Percentiles rank a stretch among this genome's conserved stretches.
Conservation (phyloP, 129 eudicot genomes). For the Erigeron canadensis region DNA sequence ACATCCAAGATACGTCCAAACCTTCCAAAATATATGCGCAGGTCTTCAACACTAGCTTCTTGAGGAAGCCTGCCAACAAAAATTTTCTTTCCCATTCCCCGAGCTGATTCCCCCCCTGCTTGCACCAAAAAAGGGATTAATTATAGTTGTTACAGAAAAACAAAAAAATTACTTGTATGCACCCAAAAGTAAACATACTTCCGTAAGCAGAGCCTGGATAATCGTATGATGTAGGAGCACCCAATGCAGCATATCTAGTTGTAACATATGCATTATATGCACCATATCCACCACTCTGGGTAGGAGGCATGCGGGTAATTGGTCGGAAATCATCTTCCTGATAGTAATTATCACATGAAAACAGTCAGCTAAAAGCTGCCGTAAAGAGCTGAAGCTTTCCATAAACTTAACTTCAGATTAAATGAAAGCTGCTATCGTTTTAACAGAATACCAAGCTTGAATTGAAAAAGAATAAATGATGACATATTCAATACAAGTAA, state of each 20-base stretch:
- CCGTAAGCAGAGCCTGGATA: conserved; percentile 71
- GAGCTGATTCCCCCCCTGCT: conserved; percentile 61
- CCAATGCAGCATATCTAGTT: conserved; percentile 91
- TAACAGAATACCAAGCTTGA: conserved; percentile 1
- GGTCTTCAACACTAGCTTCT: conserved; percentile 91
- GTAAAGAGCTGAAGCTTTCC: neutral
- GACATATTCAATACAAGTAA: conserved; percentile 10
- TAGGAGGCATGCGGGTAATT: conserved; percentile 48
- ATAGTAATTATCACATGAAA: conserved; percentile 12
- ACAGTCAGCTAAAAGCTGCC: neutral
- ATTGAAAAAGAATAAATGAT: conserved; percentile 6
- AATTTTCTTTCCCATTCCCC: conserved; percentile 91
- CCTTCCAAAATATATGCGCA: conserved; percentile 87
- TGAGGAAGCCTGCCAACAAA: conserved; percentile 98
- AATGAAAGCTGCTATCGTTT: neutral
- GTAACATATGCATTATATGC: conserved; percentile 96
- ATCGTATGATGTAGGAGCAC: conserved; percentile 96
- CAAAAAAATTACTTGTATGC: neutral
- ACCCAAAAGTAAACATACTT: conserved; percentile 53
- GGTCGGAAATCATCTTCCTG: conserved; percentile 93
- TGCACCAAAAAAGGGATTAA: neutral
- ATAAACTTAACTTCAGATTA: neutral
- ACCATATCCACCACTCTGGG: conserved; percentile 74
- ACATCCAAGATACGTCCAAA: conserved; percentile 93
- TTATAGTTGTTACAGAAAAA: neutral